A percentile compares a stretch with the other conserved stretches of the same genome.
Evolutionary conservation across 106 monocot genomes (phyloP).

Genomic region (Apostasia ramifera): DNA sequence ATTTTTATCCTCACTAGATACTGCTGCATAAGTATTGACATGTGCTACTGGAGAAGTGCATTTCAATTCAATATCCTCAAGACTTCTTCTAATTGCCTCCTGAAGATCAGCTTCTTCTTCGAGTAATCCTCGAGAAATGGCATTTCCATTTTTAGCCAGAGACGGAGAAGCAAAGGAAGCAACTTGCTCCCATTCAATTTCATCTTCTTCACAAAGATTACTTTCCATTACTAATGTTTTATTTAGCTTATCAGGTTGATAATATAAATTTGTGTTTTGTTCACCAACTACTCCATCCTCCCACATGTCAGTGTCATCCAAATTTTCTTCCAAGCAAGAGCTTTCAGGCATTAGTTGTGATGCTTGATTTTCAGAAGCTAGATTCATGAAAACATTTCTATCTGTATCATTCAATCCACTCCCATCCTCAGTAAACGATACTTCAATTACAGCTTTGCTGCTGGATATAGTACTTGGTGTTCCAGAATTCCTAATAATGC

Average conservation of each 20-base stretch:
- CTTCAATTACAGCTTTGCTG: slow-evolving; percentile 43
- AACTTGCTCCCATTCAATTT: slow-evolving; percentile 77
- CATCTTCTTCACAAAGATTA: slow-evolving; percentile 23
- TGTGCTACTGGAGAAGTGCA: slow-evolving; percentile 13
- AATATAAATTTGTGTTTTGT: slow-evolving; percentile 7
- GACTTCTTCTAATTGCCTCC: slow-evolving; percentile 92
- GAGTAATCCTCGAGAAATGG: slow-evolving; percentile 39
- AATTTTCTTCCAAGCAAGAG: slow-evolving; percentile 13
- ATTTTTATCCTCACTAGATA: not conserved
- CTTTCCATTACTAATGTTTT: slow-evolving; percentile 21
- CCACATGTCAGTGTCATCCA: slow-evolving; percentile 54
- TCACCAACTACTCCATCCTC: slow-evolving; percentile 51
- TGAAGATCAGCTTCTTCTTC: slow-evolving; percentile 86
- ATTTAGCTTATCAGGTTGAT: slow-evolving; percentile 3
- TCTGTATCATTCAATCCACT: slow-evolving; percentile 28
- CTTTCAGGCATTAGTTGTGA: slow-evolving; percentile 13
- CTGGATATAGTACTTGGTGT: slow-evolving; percentile 8
- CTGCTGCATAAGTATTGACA: slow-evolving; percentile 5
- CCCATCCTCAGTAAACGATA: slow-evolving; percentile 70
- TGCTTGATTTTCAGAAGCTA: slow-evolving; percentile 44
- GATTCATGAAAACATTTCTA: slow-evolving; percentile 56
- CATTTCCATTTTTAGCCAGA: slow-evolving; percentile 16
- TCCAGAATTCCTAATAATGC: not conserved
- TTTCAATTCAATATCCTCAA: slow-evolving; percentile 42
- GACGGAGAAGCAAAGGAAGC: slow-evolving; percentile 16